These are phyloP conservation scores for Haematococcus lacustris DNA, from an alignment of 139 green algal genomes.

Conservation along the genomic window DNA sequence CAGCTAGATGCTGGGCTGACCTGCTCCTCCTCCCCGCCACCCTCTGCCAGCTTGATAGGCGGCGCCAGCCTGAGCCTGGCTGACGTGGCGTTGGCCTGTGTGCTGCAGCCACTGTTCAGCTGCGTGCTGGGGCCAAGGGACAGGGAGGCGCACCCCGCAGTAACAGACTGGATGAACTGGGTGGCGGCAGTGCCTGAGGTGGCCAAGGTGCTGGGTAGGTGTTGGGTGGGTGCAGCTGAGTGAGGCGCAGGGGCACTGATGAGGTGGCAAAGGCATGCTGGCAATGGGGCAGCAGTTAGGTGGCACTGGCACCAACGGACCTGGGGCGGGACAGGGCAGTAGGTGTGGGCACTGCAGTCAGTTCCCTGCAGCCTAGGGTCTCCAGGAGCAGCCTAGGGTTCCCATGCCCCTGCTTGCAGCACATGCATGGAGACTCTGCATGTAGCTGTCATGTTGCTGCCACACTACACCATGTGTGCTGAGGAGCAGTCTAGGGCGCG, in stretches of 20 bases:
- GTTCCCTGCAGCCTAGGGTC: too few relatives aligned
- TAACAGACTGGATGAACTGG: slow-evolving; percentile 32
- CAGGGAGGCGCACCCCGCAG: slow-evolving; percentile 13
- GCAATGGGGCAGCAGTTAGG: neutral
- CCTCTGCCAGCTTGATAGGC: too few relatives aligned
- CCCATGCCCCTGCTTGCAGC: too few relatives aligned
- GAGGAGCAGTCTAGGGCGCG: too few relatives aligned
- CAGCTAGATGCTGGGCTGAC: too few relatives aligned
- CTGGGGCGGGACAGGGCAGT: neutral
- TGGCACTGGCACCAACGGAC: neutral
- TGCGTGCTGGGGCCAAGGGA: slow-evolving; percentile 41
- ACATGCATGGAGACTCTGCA: too few relatives aligned
- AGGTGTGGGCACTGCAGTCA: neutral
- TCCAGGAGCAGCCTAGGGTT: too few relatives aligned
- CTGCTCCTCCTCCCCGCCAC: too few relatives aligned
- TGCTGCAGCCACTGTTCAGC: slow-evolving; percentile 37
- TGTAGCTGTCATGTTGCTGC: too few relatives aligned
- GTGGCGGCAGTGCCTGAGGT: slow-evolving; percentile 18
- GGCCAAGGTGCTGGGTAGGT: slow-evolving; percentile 43
- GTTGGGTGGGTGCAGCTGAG: neutral
- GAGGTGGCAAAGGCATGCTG: neutral
- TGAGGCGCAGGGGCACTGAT: neutral
- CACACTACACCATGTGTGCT: too few relatives aligned
- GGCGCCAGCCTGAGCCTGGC: slow-evolving; percentile 48
- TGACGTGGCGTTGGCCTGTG: slow-evolving; percentile 40